Base-by-base conservation (phyloP, 176 grass and related monocot species). In the Saccharum spontaneum region DNA sequence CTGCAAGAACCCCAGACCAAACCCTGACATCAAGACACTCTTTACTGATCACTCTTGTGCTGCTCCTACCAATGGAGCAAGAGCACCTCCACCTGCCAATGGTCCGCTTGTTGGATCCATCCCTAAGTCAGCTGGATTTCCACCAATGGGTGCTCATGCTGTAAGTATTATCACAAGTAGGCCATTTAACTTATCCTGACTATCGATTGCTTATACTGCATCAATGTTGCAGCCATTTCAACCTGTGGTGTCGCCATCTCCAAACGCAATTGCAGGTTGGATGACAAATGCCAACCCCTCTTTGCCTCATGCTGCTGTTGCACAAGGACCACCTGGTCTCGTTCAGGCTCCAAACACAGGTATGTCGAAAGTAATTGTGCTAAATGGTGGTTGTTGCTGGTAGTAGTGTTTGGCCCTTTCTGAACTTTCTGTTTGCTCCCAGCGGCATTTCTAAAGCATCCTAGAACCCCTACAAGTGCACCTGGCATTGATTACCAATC, bases 31-130 rank as follows among this genome's bases (percentile, higher is more conserved):
- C 80, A 99, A 99, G 88, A 99, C 97, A 67, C 91, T 99, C 7
- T 99, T 99, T 67, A 99, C 94, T 46, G 97, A 99, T 88, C 97
- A 99, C 76, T 99, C 97, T 5, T 99, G 97, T 84, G 91, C 94
- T 37, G 84, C 88, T 89, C 91, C 94, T 87, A 68, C 97, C 66
- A 99, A 99, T 30, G 93, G 97, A 40, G 90, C 91, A 44, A 92
- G 97, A 87, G 91, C 90, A 63, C 97, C 91, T 59, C 88, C 94
- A 36, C 89, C 91, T 41, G 71, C 91, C 66, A 96, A 96, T 88
- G 97, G 97, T 1, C 97, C 97, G 22, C 88, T 99, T 87, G 97
- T 94, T 55, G 97, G 97, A 24, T 90, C 93, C 83, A 99, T 99
- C 41, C 90, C 97, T 13, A 99, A 99, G 69, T 92, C 97, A 46